These are phyloP conservation scores for Kregervanrija delftensis DNA, from an alignment of 805 yeast genomes.

Conservation along the genomic window DNA sequence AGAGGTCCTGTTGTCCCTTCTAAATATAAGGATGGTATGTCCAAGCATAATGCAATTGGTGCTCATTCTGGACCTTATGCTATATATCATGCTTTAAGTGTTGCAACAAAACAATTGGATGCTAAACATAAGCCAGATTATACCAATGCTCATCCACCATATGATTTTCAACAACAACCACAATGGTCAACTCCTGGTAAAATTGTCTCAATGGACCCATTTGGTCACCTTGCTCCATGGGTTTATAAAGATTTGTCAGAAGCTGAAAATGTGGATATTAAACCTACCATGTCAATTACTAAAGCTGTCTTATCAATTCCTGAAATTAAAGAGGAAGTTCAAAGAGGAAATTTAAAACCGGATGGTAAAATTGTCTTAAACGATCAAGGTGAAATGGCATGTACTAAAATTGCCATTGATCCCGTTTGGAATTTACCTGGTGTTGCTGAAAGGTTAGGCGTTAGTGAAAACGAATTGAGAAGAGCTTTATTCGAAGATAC, in stretches of 20 bases:
- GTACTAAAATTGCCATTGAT: conserved; percentile 60
- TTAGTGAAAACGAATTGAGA: conserved; percentile 49
- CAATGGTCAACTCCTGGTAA: conserved; percentile 51
- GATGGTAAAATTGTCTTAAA: conserved; percentile 59
- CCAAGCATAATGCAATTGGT: conserved; percentile 56
- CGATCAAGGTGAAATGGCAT: conserved; percentile 52
- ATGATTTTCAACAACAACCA: conserved; percentile 44
- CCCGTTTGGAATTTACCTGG: conserved; percentile 71
- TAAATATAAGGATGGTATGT: conserved; percentile 40
- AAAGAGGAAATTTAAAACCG: conserved; percentile 43
- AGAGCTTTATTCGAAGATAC: conserved; percentile 61
- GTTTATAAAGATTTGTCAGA: conserved; percentile 38
- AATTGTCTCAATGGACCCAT: conserved; percentile 61
- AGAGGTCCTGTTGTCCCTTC: conserved; percentile 58
- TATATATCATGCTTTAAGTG: conserved; percentile 58
- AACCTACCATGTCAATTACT: conserved; percentile 61
- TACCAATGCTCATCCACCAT: conserved; percentile 59
- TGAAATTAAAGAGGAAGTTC: conserved; percentile 52
- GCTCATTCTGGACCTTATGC: conserved; percentile 61
- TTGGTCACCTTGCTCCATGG: conserved; percentile 63
- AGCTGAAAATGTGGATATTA: conserved; percentile 45
- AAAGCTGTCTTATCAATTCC: conserved; percentile 57
- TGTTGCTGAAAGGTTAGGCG: conserved; percentile 55
- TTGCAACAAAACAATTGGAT: conserved; percentile 52
- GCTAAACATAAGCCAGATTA: conserved; percentile 49